Evolutionary conservation across 1,139 yeast genomes (phyloP).

Genomic region (Suhomyces maxii): DNA sequence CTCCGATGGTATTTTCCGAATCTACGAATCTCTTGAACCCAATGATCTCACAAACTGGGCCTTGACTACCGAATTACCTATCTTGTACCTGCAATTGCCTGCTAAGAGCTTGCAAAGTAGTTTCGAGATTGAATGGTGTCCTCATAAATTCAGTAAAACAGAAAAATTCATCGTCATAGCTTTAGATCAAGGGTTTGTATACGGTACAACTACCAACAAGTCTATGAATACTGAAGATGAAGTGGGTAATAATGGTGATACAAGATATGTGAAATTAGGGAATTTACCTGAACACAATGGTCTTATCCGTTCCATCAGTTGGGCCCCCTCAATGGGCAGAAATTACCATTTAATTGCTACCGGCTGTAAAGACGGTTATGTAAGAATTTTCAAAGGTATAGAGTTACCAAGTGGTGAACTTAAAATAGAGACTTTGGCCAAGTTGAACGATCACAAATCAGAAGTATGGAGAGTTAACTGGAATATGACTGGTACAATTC

Average conservation of each 20-base stretch:
- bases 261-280: constrained; percentile 36
- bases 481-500: constrained; percentile 90
- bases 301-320: constrained; percentile 81
- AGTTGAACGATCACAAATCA: constrained; percentile 69
- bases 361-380: constrained; percentile 92
- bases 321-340: constrained; percentile 98
- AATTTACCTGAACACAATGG: constrained; percentile 77
- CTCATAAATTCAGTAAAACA: constrained; percentile 69
- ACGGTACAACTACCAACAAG: constrained; percentile 42
- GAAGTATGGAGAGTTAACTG: constrained; percentile 97
- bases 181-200: constrained; percentile 81
- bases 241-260: constrained; percentile 16
- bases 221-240: constrained; percentile 26
- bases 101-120: constrained; percentile 84
- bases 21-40: constrained; percentile 89
- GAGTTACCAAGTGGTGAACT: constrained; percentile 39
- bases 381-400: constrained; percentile 75
- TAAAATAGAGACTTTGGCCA: constrained; percentile 38
- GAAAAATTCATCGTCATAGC: constrained; percentile 87
- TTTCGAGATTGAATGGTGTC: constrained; percentile 91
- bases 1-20: constrained; percentile 81
- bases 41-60: constrained; percentile 83
- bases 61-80: constrained; percentile 66
- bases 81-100: constrained; percentile 62
- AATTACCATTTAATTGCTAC: constrained; percentile 88